phyloP scores from a whole-genome alignment of 2,329 filamentous ascomycete genomes.

The Aspergillus thermomutatus region DNA sequence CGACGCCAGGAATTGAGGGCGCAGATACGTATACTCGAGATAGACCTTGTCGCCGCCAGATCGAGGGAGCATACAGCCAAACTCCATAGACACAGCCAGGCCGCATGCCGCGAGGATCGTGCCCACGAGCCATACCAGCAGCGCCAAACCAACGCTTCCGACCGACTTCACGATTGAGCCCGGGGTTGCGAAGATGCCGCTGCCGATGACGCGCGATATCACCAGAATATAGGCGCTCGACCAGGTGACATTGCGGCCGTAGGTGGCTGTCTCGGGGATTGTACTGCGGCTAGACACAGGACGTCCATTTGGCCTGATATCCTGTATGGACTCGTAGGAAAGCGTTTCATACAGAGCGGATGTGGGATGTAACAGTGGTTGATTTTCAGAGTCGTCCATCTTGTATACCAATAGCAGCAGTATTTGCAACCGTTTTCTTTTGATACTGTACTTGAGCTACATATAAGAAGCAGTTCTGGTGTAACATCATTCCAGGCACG shows the following conservation, averaged over 20 bases:
- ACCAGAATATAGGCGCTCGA: slow-evolving; percentile 64
- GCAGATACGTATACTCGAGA: slow-evolving; percentile 65
- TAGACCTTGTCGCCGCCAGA: slow-evolving; percentile 69
- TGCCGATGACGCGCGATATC: slow-evolving; percentile 66
- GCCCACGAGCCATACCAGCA: slow-evolving; percentile 62
- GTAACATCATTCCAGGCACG: slow-evolving; percentile 23
- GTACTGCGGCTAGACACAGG: slow-evolving; percentile 54
- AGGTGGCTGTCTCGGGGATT: slow-evolving; percentile 56
- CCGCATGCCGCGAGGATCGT: slow-evolving; percentile 60
- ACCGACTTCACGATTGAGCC: slow-evolving; percentile 64
- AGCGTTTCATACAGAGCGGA: neutral
- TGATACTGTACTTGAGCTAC: neutral
- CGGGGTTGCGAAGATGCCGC: slow-evolving; percentile 69
- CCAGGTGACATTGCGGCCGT: slow-evolving; percentile 61
- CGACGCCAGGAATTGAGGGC: slow-evolving; percentile 62
- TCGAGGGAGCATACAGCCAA: slow-evolving; percentile 67
- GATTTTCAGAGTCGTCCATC: slow-evolving; percentile 19
- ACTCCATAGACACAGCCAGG: slow-evolving; percentile 62
- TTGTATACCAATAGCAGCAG: neutral
- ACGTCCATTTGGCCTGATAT: neutral
- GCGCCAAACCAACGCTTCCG: slow-evolving; percentile 62
- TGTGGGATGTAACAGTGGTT: slow-evolving; percentile 15
- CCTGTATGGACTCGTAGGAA: neutral
- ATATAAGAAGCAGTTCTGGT: neutral
- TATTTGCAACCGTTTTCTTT: neutral